phyloP scores from a whole-genome alignment of 805 yeast species.

The Maudiozyma barnettii region DNA sequence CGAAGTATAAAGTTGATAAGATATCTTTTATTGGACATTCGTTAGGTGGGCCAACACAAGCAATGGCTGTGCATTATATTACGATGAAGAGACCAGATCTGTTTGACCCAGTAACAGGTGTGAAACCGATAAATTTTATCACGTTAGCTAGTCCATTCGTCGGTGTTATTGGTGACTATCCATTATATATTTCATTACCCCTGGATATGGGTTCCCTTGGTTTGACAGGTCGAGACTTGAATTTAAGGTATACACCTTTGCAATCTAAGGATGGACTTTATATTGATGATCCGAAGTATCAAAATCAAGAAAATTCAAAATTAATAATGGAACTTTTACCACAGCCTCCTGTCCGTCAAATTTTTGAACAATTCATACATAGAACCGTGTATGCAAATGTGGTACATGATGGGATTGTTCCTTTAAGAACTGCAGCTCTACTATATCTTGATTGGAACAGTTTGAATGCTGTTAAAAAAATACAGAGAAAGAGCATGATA shows the following conservation, averaged over 20 bases:
- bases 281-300: slow-evolving; percentile 4
- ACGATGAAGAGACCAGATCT: slow-evolving; percentile 52
- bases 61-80: slow-evolving; percentile 81
- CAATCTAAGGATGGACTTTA: slow-evolving; percentile 22
- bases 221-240: slow-evolving; percentile 82
- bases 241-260: slow-evolving; percentile 41
- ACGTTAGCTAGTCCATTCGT: slow-evolving; percentile 81
- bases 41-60: slow-evolving; percentile 84
- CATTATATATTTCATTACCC: slow-evolving; percentile 73
- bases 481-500: slow-evolving; percentile 10
- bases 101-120: slow-evolving; percentile 35
- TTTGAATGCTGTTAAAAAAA: slow-evolving; percentile 40
- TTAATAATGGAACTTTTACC: slow-evolving; percentile 75
- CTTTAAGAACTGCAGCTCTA: slow-evolving; percentile 80
- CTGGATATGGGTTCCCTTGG: slow-evolving; percentile 87
- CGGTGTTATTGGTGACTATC: slow-evolving; percentile 84
- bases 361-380: slow-evolving; percentile 52
- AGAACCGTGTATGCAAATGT: slow-evolving; percentile 86
- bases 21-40: slow-evolving; percentile 91
- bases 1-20: slow-evolving; percentile 37
- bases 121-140: slow-evolving; percentile 70
- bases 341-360: slow-evolving; percentile 56
- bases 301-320: slow-evolving; percentile 9
- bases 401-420: slow-evolving; percentile 91
- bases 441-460: slow-evolving; percentile 82